These are phyloP conservation scores for Gleditsia sinensis DNA, from an alignment of 306 rosid species.

Conservation along the genomic window DNA sequence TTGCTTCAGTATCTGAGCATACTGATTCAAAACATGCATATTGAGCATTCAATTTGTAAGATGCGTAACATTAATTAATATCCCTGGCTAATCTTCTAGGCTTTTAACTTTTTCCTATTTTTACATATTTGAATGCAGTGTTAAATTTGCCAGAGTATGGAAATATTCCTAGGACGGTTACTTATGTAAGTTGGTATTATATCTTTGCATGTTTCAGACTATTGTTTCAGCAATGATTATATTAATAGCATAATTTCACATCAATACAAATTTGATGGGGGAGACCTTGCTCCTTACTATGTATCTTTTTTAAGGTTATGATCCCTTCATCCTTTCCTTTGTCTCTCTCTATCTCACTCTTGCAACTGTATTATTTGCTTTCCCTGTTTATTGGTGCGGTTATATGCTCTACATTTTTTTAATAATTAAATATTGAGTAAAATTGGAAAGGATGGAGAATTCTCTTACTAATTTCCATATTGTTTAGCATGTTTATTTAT, in stretches of 20 bases:
- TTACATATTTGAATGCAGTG: slow-evolving; percentile 9
- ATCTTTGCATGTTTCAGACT: slow-evolving; percentile 62
- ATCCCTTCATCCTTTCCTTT: slow-evolving; percentile 26
- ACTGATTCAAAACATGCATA: slow-evolving; percentile 86
- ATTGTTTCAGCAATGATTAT: slow-evolving; percentile 84
- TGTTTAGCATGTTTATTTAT: slow-evolving; percentile 16
- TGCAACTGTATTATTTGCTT: slow-evolving; percentile 22
- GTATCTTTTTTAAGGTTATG: slow-evolving; percentile 79
- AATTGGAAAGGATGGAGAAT: neutral
- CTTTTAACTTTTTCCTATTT: slow-evolving; percentile 16
- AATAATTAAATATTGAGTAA: neutral
- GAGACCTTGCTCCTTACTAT: slow-evolving; percentile 74
- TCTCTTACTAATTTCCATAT: slow-evolving; percentile 28
- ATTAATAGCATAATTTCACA: slow-evolving; percentile 71
- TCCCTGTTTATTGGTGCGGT: slow-evolving; percentile 16
- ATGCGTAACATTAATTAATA: slow-evolving; percentile 24
- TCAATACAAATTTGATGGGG: slow-evolving; percentile 60
- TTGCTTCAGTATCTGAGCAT: slow-evolving; percentile 84
- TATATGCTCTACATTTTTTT: no score
- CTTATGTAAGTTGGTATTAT: slow-evolving; percentile 22
- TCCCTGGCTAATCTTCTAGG: slow-evolving; percentile 15
- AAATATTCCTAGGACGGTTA: slow-evolving; percentile 1
- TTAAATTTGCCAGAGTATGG: slow-evolving; percentile 6
- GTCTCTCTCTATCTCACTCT: slow-evolving; percentile 14
- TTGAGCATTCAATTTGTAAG: slow-evolving; percentile 81